These are phyloP conservation scores for Candida wancherniae DNA, from an alignment of 805 yeast genomes.

Conservation along the genomic window DNA sequence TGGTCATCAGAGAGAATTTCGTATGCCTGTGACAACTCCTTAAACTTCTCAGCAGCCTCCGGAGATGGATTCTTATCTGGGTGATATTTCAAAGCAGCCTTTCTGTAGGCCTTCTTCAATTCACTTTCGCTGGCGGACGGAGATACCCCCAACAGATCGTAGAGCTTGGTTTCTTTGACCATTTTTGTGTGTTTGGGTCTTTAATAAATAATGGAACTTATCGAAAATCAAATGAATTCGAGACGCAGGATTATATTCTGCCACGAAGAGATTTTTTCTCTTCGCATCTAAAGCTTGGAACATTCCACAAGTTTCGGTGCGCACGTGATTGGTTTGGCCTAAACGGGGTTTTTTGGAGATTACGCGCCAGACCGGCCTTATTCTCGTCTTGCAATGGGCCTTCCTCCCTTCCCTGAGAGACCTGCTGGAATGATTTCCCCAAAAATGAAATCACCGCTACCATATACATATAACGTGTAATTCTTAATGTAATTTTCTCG, in stretches of 20 bases:
- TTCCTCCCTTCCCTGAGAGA: no score
- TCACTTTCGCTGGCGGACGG: conserved; percentile 65
- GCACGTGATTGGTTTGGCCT: conserved; percentile 19
- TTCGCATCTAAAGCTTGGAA: conserved; percentile 15
- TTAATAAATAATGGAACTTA: conserved; percentile 7
- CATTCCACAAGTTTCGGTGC: conserved; percentile 18
- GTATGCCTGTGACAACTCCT: conserved; percentile 82
- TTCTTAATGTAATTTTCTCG: no score
- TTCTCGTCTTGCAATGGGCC: no score
- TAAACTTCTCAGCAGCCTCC: conserved; percentile 94
- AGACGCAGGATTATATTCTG: conserved; percentile 4
- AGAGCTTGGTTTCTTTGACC: conserved; percentile 78
- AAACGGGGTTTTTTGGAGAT: no score
- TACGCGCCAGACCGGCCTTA: no score
- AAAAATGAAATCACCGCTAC: no score
- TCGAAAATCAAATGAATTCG: no score
- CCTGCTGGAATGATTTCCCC: no score
- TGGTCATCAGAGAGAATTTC: conserved; percentile 84
- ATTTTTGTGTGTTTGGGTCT: conserved; percentile 25
- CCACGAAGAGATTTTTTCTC: conserved; percentile 16
- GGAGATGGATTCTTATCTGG: conserved; percentile 65
- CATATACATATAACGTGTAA: no score
- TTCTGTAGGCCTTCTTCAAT: conserved; percentile 78
- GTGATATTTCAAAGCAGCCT: conserved; percentile 73
- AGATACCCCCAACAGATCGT: conserved; percentile 69